Percentiles rank a stretch among this genome's conserved stretches.
These are phyloP conservation scores for Triticum monococcum DNA, from an alignment of 176 grass and related monocot genomes.

Conservation along the genomic window DNA sequence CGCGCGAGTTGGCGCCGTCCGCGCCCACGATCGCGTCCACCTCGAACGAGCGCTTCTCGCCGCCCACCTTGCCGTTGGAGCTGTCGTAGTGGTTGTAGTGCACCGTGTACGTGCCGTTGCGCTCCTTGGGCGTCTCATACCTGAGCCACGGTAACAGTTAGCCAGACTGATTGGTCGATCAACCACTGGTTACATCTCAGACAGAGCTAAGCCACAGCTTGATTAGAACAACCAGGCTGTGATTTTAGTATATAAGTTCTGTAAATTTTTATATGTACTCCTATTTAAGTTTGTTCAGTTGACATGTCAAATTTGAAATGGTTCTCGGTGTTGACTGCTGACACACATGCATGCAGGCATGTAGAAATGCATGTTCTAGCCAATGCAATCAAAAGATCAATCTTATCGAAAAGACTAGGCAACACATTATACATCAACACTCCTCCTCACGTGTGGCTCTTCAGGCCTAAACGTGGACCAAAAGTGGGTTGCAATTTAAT, in stretches of 20 bases:
- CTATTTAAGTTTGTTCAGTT: not conserved
- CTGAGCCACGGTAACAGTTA: not conserved
- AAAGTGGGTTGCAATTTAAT: too few species aligned
- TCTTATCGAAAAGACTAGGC: too few species aligned
- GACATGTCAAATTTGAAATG: not conserved
- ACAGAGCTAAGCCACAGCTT: not conserved
- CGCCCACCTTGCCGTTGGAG: constrained; percentile 47
- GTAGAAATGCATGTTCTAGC: too few species aligned
- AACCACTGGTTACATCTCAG: not conserved
- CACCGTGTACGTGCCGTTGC: constrained; percentile 63
- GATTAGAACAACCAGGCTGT: not conserved
- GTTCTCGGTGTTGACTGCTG: too few species aligned
- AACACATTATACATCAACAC: too few species aligned
- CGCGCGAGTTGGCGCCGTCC: constrained; percentile 93
- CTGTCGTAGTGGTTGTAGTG: constrained; percentile 81
- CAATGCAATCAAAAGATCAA: too few species aligned
- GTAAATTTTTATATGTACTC: not conserved
- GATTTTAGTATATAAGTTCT: not conserved
- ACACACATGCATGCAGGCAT: too few species aligned
- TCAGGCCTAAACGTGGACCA: too few species aligned
- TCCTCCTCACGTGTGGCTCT: too few species aligned
- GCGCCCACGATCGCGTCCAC: constrained; percentile 94
- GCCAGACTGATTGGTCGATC: not conserved
- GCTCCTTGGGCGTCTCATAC: constrained; percentile 59
- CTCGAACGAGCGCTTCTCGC: constrained; percentile 67